Conservation (phyloP, 129 eudicot genomes). For the Centaurea solstitialis region DNA sequence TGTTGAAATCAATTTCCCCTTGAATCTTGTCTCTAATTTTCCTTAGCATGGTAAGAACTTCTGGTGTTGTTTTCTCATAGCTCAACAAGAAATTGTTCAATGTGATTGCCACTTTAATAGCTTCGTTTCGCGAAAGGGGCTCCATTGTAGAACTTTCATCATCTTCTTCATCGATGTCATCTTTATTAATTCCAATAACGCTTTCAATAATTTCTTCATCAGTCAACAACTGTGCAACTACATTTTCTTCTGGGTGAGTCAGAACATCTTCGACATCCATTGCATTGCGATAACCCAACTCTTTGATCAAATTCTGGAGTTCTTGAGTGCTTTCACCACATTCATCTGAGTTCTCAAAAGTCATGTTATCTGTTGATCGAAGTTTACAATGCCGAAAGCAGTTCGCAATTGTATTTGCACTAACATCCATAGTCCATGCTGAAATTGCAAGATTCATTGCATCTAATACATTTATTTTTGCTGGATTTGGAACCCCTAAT, state of each 20-base stretch:
- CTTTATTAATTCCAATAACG: too few species aligned
- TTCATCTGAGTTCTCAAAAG: constrained; percentile 29
- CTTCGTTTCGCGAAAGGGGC: too few species aligned
- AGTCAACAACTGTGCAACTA: too few species aligned
- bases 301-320: too few species aligned
- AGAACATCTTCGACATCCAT: too few species aligned
- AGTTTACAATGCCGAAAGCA: constrained; percentile 31
- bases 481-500: too few species aligned
- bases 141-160: too few species aligned
- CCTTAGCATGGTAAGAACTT: constrained; percentile 33
- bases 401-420: constrained; percentile 27
- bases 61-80: constrained; percentile 31
- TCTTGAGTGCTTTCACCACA: neutral
- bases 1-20: constrained; percentile 42
- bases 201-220: too few species aligned
- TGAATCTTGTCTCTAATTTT: constrained; percentile 41
- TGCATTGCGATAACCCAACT: too few species aligned
- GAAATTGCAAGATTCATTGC: constrained; percentile 37
- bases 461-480: constrained; percentile 30
- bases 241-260: too few species aligned
- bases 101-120: constrained; percentile 24
- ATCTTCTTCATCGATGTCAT: too few species aligned
- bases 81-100: constrained; percentile 28
- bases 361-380: constrained; percentile 32
- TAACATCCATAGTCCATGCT: constrained; percentile 32